Evolutionary conservation across 2,329 filamentous ascomycete genomes (phyloP), one percentile per base, ranked within the genome.

Genomic region (Aspergillus neotritici): DNA sequence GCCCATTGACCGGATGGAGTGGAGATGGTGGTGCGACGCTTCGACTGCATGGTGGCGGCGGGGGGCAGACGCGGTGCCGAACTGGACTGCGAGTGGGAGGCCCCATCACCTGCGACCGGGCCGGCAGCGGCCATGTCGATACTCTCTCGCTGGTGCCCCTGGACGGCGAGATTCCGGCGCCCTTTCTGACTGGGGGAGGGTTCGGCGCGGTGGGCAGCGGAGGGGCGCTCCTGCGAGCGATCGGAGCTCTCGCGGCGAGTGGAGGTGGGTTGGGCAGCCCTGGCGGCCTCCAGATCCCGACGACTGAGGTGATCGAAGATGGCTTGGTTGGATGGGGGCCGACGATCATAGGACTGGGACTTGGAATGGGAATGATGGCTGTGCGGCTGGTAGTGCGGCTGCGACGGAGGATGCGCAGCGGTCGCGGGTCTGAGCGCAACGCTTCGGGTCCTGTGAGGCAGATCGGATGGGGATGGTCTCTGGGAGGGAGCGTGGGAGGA

Each of bases 1-100:
- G 89, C 82, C 89, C 91, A 98, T 73, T 90, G 88, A 45, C 93
- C 93, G 10, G 90, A 89, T 36, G 86, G 83, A 3, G 90, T 89
- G 40, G 86, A 87, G 62, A 98, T 94, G 32, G 87, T 91, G 10
- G 91, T 96, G 58, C 82, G 71, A 54, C 80, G 71, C 42, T 74
- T 68, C 10, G 75, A 67, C 45, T 72, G 71, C 15, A 65, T 50
- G 34, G 64, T 49, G 41, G 53, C 49, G 35, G 47, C 55, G 57
- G 65, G 51, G 64, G 68, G 45, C 34, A 48, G 34, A 43, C 52
- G 54, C 30, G 61, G 44, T 4, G 34, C 52, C 40, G 62, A 56
- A 36, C 75, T 71, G 50, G 66, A 56, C 40, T 78, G 71, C 37
- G 78, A 67, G 34, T 76, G 71, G 50, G 76, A 67, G 45, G 69